Conservation (phyloP, 371 early-diverging fungal species). For the Batrachochytrium dendrobatidis region DNA sequence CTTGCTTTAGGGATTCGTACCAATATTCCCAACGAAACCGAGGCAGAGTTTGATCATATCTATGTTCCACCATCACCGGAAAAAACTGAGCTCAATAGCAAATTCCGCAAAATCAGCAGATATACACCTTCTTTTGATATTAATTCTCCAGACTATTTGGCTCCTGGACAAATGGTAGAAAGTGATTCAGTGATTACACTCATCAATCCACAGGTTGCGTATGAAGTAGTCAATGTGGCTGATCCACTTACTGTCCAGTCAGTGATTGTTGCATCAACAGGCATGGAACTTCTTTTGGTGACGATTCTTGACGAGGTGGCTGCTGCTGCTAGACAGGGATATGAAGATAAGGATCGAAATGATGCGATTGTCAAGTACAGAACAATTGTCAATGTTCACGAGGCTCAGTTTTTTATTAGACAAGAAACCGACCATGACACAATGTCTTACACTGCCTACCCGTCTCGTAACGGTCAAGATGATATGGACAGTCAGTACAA, state of each 20-base stretch:
- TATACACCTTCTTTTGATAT: constrained; percentile 41
- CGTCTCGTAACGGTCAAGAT: not conserved
- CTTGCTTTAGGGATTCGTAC: constrained; percentile 14
- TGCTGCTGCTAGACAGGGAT: constrained; percentile 2
- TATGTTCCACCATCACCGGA: not conserved
- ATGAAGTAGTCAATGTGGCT: constrained; percentile 37
- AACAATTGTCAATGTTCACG: constrained; percentile 64
- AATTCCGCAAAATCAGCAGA: constrained; percentile 6
- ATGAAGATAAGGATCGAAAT: constrained; percentile 26
- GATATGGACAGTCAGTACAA: constrained; percentile 33
- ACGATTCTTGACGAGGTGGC: constrained; percentile 45
- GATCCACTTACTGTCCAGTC: constrained; percentile 34
- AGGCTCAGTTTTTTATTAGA: constrained; percentile 74
- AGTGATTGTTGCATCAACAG: constrained; percentile 57
- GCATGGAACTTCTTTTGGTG: constrained; percentile 55
- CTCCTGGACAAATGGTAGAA: constrained; percentile 45
- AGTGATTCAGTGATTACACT: constrained; percentile 57
- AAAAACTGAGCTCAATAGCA: not conserved
- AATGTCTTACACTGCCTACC: not conserved
- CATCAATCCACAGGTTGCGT: constrained; percentile 64
- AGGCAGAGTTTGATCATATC: constrained; percentile 17
- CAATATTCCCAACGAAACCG: constrained; percentile 45
- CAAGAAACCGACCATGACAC: constrained; percentile 43
- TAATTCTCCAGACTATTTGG: constrained; percentile 51
- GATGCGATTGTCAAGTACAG: constrained; percentile 54